These are phyloP conservation scores for Fusarium transvaalense DNA, from an alignment of 2,329 filamentous ascomycete species.

Conservation along the genomic window DNA sequence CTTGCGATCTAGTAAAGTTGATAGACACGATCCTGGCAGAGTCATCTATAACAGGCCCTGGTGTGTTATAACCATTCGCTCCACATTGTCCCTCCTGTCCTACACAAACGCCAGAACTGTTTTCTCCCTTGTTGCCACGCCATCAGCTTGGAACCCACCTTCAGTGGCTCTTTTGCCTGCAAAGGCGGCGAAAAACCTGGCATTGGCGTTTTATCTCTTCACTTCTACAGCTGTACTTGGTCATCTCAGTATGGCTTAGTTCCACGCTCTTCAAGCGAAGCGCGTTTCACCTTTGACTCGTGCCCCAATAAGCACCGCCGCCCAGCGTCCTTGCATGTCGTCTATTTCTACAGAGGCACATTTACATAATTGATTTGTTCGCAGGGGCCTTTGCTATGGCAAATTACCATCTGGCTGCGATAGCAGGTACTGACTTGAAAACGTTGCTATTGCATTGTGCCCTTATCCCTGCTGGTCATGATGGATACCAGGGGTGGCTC, in stretches of 20 bases:
- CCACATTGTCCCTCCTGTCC: conserved; percentile 43
- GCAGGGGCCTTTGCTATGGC: conserved; percentile 40
- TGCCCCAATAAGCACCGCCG: conserved; percentile 46
- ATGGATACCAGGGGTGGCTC: conserved; percentile 48
- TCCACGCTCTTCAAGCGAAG: conserved; percentile 44
- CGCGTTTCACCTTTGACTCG: conserved; percentile 45
- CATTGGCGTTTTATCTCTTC: conserved; percentile 33
- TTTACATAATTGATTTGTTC: conserved; percentile 34
- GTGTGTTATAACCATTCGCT: conserved; percentile 49
- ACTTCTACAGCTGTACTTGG: conserved; percentile 36
- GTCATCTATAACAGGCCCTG: conserved; percentile 50
- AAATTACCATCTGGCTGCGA: conserved; percentile 46
- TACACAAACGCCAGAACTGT: conserved; percentile 45
- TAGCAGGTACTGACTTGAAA: conserved; percentile 36
- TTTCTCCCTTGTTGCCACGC: conserved; percentile 46
- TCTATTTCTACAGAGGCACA: conserved; percentile 36
- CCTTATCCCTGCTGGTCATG: conserved; percentile 43
- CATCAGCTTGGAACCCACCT: conserved; percentile 42
- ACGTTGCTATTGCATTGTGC: conserved; percentile 35
- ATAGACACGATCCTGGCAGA: conserved; percentile 42
- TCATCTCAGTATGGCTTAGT: conserved; percentile 46
- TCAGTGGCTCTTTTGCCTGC: conserved; percentile 31
- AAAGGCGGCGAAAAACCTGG: conserved; percentile 36
- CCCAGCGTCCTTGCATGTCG: conserved; percentile 38
- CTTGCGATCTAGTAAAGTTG: conserved; percentile 46